Percentiles rank a stretch among this genome's conserved stretches.
phyloP scores from a whole-genome alignment of 2,329 filamentous ascomycete genomes.

The Fusarium tupiense region DNA sequence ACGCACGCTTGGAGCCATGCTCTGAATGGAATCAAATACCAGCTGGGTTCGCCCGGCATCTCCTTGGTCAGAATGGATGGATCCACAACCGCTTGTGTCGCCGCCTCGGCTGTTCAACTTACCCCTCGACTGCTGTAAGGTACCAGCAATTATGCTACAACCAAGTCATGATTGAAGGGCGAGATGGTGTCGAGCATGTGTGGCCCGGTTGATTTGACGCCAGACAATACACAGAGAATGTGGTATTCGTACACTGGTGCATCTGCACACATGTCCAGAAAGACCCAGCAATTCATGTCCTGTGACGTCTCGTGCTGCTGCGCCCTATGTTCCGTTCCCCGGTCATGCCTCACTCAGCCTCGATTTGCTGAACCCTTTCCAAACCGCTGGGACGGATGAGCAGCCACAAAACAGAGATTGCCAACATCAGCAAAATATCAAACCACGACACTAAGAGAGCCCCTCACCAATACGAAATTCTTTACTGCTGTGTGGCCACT shows the following conservation, averaged over 20 bases:
- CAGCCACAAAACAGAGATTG: not conserved
- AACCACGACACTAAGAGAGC: constrained; percentile 15
- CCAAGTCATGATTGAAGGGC: constrained; percentile 4
- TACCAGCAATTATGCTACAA: constrained; percentile 26
- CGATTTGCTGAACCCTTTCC: constrained; percentile 30
- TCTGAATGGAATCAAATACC: not conserved
- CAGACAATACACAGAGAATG: not conserved
- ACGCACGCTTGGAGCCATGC: constrained; percentile 6
- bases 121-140: constrained; percentile 36
- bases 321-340: not conserved
- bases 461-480: not conserved
- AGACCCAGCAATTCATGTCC: not conserved
- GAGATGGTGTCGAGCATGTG: constrained; percentile 8
- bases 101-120: constrained; percentile 22
- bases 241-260: not conserved
- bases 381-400: constrained; percentile 35
- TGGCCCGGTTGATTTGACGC: not conserved
- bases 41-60: constrained; percentile 23
- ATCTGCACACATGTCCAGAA: not conserved
- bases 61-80: constrained; percentile 19
- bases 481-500: not conserved
- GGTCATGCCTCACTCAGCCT: constrained; percentile 15
- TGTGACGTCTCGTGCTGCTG: not conserved
- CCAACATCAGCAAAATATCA: not conserved
- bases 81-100: constrained; percentile 26